Base-by-base conservation (phyloP, 2,329 filamentous ascomycete genomes). In the Grosmannia serpens region DNA sequence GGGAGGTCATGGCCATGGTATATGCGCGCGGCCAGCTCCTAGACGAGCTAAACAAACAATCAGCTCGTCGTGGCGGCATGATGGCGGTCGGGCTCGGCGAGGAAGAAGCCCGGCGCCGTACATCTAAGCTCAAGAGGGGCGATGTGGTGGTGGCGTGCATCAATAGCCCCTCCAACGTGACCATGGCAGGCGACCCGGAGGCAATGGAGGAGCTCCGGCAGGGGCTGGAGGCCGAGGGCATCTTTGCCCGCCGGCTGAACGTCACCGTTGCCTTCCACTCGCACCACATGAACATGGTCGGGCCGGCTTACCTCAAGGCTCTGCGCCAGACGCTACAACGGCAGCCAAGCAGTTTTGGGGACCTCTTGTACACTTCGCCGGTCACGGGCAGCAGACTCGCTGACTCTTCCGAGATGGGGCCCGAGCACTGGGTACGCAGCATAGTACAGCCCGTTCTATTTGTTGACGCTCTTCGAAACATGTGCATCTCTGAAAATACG, bases 1-100 rank as follows among this genome's bases (percentile, higher is more conserved):
- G 63, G 1, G 72, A 75, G n/a, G 76, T 76, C 4, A 75, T 79
- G 4, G 63, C 64, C 0, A 67, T 74, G 24, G 75, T 76, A 0
- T 79, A 77, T 61, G 74, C 74, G 53, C 73, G 77, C 0, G 76
- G 77, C 0, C 62, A 71, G 17, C 65, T 67, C 49, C 9, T 22
- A 27, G 50, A 20, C 4, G 17, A n/a, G 27, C 27, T 52, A 27
- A 62, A 68, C 7, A 59, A 64, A 65, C 17, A 58, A 1, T 53
- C 46, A 2, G 41, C 47, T 0, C 58, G 57, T 22, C 62, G 59
- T 9, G 77, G 77, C 2, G 71, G 69, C 11, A 82, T 82, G 79
- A 63, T 79, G 55, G 77, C 77, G 0, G 72, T 74, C 0, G 75
- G 73, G 0, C 53, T 72, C 0, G 66, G 67, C 0, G 59, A 66